Evolutionary conservation across 352 stramenopile species (phyloP).

Genomic region (Phytophthora cryptogea): DNA sequence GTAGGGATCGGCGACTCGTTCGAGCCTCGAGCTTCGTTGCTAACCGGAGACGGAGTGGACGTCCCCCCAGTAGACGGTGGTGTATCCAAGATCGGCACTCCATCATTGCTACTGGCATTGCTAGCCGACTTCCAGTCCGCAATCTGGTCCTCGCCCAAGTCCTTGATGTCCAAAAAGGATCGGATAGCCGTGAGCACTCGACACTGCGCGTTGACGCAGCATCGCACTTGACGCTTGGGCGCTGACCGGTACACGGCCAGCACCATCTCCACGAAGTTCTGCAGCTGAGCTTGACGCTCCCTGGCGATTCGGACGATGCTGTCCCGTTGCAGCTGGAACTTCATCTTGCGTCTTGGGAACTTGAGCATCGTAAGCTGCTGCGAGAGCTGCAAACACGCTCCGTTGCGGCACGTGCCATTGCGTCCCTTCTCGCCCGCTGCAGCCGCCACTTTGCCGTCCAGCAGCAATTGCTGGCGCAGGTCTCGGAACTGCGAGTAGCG

Average conservation of each 20-base stretch:
- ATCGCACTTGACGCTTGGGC: constrained; percentile 52
- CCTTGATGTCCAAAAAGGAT: constrained; percentile 51
- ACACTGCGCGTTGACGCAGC: constrained; percentile 64
- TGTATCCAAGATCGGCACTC: constrained; percentile 31
- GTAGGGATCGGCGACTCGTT: constrained; percentile 29
- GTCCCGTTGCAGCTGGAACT: constrained; percentile 24
- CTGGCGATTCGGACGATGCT: constrained; percentile 38
- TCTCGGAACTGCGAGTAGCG: constrained; percentile 76
- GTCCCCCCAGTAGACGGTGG: constrained; percentile 11
- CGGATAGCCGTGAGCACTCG: constrained; percentile 45
- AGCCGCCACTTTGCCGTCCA: constrained; percentile 5
- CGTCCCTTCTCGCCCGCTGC: constrained; percentile 14
- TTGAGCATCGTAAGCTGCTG: constrained; percentile 50
- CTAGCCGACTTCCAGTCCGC: constrained; percentile 28
- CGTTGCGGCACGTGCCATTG: constrained; percentile 37
- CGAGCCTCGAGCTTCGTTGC: constrained; percentile 5
- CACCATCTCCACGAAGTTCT: constrained; percentile 58
- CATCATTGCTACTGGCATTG: constrained; percentile 16
- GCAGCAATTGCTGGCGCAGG: constrained; percentile 55
- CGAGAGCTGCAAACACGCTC: constrained; percentile 45
- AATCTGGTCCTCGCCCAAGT: constrained; percentile 27
- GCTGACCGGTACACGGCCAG: constrained; percentile 55
- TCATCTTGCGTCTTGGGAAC: constrained; percentile 56
- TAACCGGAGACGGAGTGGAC: constrained; percentile 5
- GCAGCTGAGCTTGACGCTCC: constrained; percentile 44